These are phyloP conservation scores for Globisporangium nagaii DNA, from an alignment of 352 stramenopile species.

Conservation along the genomic window DNA sequence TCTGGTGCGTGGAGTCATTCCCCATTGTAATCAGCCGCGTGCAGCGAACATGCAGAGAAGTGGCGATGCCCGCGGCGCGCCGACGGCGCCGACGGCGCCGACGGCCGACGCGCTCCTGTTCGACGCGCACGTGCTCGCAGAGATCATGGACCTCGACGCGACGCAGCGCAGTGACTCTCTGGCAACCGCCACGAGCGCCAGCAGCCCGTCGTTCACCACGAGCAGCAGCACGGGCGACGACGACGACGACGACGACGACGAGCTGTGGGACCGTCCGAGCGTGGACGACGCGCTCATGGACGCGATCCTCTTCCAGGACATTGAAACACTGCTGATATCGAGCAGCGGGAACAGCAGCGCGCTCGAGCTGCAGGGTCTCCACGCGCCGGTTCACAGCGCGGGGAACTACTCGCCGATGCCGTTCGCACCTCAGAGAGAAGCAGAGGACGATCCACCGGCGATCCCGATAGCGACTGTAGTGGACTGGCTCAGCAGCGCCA, in stretches of 20 bases:
- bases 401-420: not conserved
- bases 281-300: conserved; percentile 7
- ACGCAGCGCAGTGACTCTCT: not conserved
- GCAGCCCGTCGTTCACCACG: too few species aligned
- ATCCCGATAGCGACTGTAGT: not conserved
- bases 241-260: not conserved
- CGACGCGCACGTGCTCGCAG: conserved; percentile 6
- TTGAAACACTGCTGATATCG: conserved; percentile 7
- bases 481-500: not conserved
- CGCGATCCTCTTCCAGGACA: conserved; percentile 12
- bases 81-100: not conserved
- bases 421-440: not conserved
- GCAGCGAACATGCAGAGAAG: not conserved
- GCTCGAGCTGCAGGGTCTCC: not conserved
- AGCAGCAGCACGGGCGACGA: not conserved
- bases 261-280: not conserved
- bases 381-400: not conserved
- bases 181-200: not conserved
- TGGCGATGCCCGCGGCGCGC: not conserved
- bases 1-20: not conserved
- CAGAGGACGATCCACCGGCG: not conserved
- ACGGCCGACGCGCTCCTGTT: conserved; percentile 3
- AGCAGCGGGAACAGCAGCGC: not conserved
- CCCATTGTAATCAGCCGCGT: not conserved
- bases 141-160: conserved; percentile 4